Percentiles rank a stretch among this genome's conserved stretches.
phyloP scores from a whole-genome alignment of 129 eudicot species.

The Helichrysum umbraculigerum region DNA sequence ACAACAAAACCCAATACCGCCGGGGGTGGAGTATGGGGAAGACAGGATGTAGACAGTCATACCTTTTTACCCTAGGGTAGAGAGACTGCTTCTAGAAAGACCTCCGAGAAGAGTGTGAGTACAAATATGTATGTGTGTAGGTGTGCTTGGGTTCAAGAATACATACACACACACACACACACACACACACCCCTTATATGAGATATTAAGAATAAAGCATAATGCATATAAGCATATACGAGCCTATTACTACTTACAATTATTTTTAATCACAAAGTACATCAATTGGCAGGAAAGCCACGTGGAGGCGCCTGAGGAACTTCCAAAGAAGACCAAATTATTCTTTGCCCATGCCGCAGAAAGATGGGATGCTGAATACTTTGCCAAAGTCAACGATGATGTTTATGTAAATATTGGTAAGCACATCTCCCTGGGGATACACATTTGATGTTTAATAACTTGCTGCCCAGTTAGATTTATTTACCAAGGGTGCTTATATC shows the following conservation, averaged over 20 bases:
- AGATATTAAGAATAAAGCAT: too few relatives aligned
- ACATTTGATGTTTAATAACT: background rate
- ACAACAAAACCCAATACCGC: too few relatives aligned
- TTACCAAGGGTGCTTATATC: background rate
- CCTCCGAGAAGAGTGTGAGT: too few relatives aligned
- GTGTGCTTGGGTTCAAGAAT: too few relatives aligned
- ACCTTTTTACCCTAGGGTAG: too few relatives aligned
- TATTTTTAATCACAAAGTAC: conserved; percentile 5
- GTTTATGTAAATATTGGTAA: conserved; percentile 83
- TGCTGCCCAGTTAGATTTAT: conserved; percentile 2
- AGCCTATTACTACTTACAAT: background rate
- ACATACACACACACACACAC: too few relatives aligned
- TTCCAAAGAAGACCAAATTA: conserved; percentile 72
- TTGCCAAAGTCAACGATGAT: conserved; percentile 87
- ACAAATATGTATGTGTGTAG: too few relatives aligned
- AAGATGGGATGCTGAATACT: conserved; percentile 90
- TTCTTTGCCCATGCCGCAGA: conserved; percentile 88
- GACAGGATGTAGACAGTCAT: too few relatives aligned
- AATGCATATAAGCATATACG: too few relatives aligned
- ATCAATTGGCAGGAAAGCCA: conserved; percentile 66
- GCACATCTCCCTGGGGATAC: conserved; percentile 21
- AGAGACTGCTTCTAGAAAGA: too few relatives aligned
- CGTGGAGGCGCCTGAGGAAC: conserved; percentile 82
- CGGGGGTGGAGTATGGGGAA: too few relatives aligned
- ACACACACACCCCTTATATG: too few relatives aligned